Conservation (phyloP, 257 asterid species). For the Avicennia marina region DNA sequence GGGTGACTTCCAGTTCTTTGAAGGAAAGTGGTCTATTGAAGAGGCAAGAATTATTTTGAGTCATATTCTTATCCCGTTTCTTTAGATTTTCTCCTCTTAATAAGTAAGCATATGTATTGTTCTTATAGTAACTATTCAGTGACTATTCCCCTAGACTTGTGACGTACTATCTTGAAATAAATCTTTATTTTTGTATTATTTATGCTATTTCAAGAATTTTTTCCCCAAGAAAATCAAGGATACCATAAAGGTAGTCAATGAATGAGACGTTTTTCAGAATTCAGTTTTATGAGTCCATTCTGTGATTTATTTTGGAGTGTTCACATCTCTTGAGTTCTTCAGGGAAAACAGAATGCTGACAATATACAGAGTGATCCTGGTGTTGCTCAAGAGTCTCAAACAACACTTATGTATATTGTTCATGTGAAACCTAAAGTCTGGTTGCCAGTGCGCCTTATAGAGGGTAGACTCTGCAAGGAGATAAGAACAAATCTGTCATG, state of each 20-base stretch:
- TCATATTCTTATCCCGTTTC: neutral
- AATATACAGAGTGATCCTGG: slow-evolving; percentile 22
- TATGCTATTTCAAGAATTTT: neutral
- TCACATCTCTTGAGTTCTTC: slow-evolving; percentile 15
- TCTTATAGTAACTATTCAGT: too few species aligned
- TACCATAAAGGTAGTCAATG: neutral
- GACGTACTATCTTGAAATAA: neutral
- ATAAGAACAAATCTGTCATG: slow-evolving; percentile 54
- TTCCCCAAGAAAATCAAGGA: slow-evolving; percentile 1
- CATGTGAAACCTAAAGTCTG: slow-evolving; percentile 76
- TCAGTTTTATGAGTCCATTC: slow-evolving; percentile 1
- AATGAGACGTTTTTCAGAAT: neutral
- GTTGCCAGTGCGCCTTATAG: slow-evolving; percentile 77
- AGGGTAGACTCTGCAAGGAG: slow-evolving; percentile 73
- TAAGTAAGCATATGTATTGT: too few species aligned
- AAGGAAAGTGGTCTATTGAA: slow-evolving; percentile 86
- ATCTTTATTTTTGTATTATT: neutral
- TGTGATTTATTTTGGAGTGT: slow-evolving; percentile 10
- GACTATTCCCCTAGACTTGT: too few species aligned
- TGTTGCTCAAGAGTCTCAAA: slow-evolving; percentile 35
- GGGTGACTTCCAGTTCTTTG: slow-evolving; percentile 75
- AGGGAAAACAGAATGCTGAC: slow-evolving; percentile 30
- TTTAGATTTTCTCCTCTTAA: too few species aligned
- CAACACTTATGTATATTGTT: slow-evolving; percentile 56
- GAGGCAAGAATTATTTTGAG: slow-evolving; percentile 36